These are phyloP conservation scores for Suillus fuscotomentosus DNA, from an alignment of 768 basidiomycete genomes.

Conservation along the genomic window DNA sequence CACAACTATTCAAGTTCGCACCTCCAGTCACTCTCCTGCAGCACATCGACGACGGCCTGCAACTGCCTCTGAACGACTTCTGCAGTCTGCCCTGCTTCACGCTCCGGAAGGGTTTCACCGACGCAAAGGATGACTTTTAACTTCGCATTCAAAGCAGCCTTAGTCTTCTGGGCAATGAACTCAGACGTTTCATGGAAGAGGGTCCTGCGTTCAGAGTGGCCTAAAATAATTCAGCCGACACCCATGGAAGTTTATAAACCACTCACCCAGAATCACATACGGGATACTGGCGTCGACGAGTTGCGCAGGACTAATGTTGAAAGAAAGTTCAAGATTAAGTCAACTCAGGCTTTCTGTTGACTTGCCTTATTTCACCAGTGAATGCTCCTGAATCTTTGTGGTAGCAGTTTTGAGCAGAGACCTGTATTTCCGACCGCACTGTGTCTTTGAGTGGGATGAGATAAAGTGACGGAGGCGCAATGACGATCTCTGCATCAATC, in stretches of 20 bases:
- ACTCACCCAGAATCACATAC: conserved; percentile 86
- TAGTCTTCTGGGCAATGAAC: conserved; percentile 82
- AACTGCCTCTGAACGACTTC: conserved; percentile 83
- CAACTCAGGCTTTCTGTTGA: conserved; percentile 4
- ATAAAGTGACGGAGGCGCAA: conserved; percentile 90
- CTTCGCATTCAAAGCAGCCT: conserved; percentile 70
- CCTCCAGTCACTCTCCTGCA: conserved; percentile 78
- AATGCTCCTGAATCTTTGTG: conserved; percentile 83
- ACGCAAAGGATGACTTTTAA: conserved; percentile 94
- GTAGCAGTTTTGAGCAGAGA: conserved; percentile 93
- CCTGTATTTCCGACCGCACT: conserved; percentile 65
- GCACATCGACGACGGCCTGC: conserved; percentile 62
- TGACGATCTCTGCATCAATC: conserved; percentile 73
- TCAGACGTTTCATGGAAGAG: conserved; percentile 88
- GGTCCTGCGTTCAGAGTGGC: conserved; percentile 95
- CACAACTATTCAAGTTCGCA: conserved; percentile 32
- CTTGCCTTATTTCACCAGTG: conserved; percentile 94
- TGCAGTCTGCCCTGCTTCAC: conserved; percentile 76
- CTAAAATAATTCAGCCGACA: conserved; percentile 32
- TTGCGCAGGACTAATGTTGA: conserved; percentile 62
- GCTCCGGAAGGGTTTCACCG: conserved; percentile 88
- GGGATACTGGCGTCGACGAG: conserved; percentile 84
- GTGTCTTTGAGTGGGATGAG: conserved; percentile 67
- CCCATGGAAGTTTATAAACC: neutral
- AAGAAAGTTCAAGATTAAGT: neutral